Conservation (phyloP, 208 protist genomes). For the Leishmania major region DNA sequence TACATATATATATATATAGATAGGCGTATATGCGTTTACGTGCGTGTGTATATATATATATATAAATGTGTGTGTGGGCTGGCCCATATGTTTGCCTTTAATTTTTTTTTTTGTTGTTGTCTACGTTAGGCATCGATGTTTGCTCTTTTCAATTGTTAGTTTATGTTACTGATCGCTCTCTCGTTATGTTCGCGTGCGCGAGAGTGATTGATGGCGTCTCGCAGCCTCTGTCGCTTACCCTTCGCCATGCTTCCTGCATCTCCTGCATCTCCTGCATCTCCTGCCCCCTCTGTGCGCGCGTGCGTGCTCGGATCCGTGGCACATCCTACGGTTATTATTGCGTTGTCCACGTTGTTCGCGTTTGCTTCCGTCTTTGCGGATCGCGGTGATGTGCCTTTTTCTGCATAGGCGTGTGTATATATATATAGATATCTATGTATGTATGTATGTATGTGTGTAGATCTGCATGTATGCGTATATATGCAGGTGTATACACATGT, state of each 20-base stretch:
- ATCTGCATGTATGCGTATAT: background rate
- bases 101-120: background rate
- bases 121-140: background rate
- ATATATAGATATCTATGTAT: background rate
- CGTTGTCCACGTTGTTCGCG: background rate
- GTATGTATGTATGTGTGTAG: background rate
- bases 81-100: background rate
- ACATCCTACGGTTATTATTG: background rate
- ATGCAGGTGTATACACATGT: background rate
- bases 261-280: background rate
- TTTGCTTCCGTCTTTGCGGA: background rate
- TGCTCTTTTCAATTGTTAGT: background rate
- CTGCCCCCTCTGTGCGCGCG: constrained; percentile 3
- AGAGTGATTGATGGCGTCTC: background rate
- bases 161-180: background rate
- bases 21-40: background rate
- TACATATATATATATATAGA: background rate
- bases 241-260: background rate
- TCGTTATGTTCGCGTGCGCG: background rate
- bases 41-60: background rate
- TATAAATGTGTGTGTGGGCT: background rate
- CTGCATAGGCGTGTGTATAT: background rate
- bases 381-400: background rate
- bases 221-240: background rate
- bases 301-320: background rate